Percentiles rank a stretch among this genome's conserved stretches.
These are phyloP conservation scores for Kodamaea derodonti DNA, from an alignment of 1,139 yeast species.

Conservation along the genomic window DNA sequence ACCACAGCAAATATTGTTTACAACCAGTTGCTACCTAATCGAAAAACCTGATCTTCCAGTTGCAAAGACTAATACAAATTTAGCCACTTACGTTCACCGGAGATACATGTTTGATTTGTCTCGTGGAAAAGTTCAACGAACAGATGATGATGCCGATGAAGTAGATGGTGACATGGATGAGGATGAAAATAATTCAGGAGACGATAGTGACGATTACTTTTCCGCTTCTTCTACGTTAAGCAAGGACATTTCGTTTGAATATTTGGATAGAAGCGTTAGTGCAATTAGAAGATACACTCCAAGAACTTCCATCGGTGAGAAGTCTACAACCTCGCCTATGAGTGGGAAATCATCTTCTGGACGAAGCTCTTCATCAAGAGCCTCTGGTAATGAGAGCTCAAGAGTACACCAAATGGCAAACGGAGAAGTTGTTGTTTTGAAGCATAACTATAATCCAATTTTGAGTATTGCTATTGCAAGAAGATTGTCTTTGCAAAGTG, in stretches of 20 bases:
- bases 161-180: not conserved
- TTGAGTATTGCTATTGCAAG: constrained; percentile 9
- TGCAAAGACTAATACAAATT: constrained; percentile 22
- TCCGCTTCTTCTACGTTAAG: not conserved
- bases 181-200: constrained; percentile 1
- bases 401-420: constrained; percentile 1
- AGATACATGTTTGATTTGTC: constrained; percentile 14
- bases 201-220: constrained; percentile 2
- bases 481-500: constrained; percentile 3
- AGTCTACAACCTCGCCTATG: not conserved
- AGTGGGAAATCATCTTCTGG: not conserved
- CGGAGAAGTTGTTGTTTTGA: constrained; percentile 8
- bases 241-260: not conserved
- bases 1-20: not conserved
- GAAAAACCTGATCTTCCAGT: constrained; percentile 16
- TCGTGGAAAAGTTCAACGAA: not conserved
- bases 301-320: not conserved
- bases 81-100: constrained; percentile 22
- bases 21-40: not conserved
- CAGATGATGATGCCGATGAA: not conserved
- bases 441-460: constrained; percentile 9
- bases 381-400: not conserved
- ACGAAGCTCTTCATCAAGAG: not conserved
- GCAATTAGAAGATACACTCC: not conserved
- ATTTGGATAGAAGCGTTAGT: too few relatives aligned